Conservation (phyloP, 345 rosid genomes). For the Eucalyptus regnans region DNA sequence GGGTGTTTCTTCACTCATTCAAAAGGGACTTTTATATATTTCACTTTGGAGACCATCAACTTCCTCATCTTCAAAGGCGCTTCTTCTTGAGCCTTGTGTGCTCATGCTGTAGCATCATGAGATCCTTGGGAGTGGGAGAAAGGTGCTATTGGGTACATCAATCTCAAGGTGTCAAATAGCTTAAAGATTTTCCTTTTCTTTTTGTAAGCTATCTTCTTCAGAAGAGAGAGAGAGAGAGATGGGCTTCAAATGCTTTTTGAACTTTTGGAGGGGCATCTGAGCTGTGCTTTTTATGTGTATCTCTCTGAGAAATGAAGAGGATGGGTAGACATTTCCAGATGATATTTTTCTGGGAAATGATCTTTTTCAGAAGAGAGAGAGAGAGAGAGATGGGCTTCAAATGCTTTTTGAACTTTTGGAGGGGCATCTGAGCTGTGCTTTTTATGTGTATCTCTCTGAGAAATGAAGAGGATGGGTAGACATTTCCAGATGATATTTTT, state of each 20-base stretch:
- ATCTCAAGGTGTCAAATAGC: background rate
- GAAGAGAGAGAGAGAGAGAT: background rate
- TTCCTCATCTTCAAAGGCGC: constrained; percentile 44
- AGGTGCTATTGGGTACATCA: background rate
- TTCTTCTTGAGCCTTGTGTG: constrained; percentile 1
- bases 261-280: background rate
- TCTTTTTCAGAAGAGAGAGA: background rate
- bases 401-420: background rate
- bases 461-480: background rate
- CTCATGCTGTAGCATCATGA: background rate
- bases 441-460: background rate
- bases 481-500: background rate
- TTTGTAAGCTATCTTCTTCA: background rate
- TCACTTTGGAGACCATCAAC: constrained; percentile 28
- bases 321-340: background rate
- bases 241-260: background rate
- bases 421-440: background rate
- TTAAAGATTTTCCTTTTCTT: background rate
- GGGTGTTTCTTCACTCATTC: constrained; percentile 40
- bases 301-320: background rate
- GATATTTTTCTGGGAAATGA: background rate
- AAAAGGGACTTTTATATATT: constrained; percentile 34
- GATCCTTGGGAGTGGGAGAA: background rate
- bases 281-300: background rate
- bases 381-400: background rate